Conservation (phyloP, 108 stramenopile genomes). For the Discostella pseudostelligera region DNA sequence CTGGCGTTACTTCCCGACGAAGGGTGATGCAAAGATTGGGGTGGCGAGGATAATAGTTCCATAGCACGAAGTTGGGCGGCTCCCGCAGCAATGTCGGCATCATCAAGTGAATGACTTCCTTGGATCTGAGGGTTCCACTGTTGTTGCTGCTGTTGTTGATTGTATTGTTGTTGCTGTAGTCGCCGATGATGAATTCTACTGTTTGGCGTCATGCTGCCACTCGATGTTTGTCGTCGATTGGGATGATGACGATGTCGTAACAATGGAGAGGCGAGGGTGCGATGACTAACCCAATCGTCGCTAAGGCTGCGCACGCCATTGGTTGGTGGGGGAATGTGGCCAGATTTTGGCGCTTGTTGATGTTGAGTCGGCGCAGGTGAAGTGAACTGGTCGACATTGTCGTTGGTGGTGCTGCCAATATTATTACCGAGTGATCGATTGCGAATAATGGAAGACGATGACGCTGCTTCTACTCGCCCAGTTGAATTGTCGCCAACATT, state of each 20-base stretch:
- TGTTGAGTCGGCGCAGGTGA: too few relatives aligned
- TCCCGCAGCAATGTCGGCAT: conserved; percentile 42
- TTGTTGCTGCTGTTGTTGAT: too few relatives aligned
- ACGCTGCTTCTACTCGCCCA: too few relatives aligned
- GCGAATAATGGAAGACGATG: too few relatives aligned
- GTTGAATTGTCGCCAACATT: too few relatives aligned
- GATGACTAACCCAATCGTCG: conserved; percentile 22
- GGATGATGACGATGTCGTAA: background rate
- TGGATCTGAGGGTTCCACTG: background rate
- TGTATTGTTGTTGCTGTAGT: too few relatives aligned
- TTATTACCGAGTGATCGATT: too few relatives aligned
- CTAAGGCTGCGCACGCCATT: conserved; percentile 22
- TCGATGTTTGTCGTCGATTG: too few relatives aligned
- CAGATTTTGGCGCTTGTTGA: conserved; percentile 13
- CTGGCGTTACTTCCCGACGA: background rate
- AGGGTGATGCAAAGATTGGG: background rate
- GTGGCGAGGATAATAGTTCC: background rate
- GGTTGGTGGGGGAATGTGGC: conserved; percentile 13
- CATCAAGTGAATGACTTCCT: conserved; percentile 20
- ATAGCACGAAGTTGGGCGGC: background rate
- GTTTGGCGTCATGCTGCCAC: background rate
- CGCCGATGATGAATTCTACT: too few relatives aligned
- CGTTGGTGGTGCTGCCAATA: too few relatives aligned
- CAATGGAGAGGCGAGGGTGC: background rate
- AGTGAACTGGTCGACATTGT: too few relatives aligned